phyloP scores from a whole-genome alignment of 805 yeast genomes.

The Yamadazyma phyllophila region DNA sequence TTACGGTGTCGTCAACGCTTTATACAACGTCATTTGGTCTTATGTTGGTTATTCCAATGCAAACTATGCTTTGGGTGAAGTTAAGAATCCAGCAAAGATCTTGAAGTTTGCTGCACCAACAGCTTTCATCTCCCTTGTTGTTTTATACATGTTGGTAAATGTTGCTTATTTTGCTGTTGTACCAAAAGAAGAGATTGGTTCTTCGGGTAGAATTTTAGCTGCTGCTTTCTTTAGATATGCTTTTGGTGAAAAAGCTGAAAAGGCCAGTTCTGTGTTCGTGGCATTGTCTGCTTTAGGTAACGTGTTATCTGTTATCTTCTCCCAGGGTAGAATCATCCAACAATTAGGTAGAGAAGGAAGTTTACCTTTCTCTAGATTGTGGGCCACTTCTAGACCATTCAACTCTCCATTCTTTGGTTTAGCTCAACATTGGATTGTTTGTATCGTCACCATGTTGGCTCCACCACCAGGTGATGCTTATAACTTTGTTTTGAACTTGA shows the following conservation, averaged over 20 bases:
- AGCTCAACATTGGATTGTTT: slow-evolving; percentile 73
- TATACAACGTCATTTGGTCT: slow-evolving; percentile 83
- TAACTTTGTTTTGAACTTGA: slow-evolving; percentile 74
- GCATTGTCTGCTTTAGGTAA: slow-evolving; percentile 82
- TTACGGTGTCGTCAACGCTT: slow-evolving; percentile 70
- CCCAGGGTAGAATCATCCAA: slow-evolving; percentile 80
- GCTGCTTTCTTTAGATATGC: slow-evolving; percentile 73
- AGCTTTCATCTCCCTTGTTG: slow-evolving; percentile 58
- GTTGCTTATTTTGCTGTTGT: slow-evolving; percentile 83
- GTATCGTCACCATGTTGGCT: slow-evolving; percentile 70
- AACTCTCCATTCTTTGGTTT: slow-evolving; percentile 72
- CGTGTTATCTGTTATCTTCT: slow-evolving; percentile 73
- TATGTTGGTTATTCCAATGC: slow-evolving; percentile 81
- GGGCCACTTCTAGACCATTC: slow-evolving; percentile 71
- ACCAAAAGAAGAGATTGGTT: slow-evolving; percentile 56
- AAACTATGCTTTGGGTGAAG: slow-evolving; percentile 79
- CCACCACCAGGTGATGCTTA: slow-evolving; percentile 89
- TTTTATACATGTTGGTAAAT: slow-evolving; percentile 73
- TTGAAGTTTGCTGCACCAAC: slow-evolving; percentile 72
- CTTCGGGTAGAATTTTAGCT: slow-evolving; percentile 69
- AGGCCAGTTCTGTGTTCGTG: slow-evolving; percentile 74
- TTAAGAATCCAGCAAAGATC: slow-evolving; percentile 67
- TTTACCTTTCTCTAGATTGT: slow-evolving; percentile 69
- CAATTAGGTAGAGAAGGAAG: slow-evolving; percentile 81
- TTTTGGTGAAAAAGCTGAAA: slow-evolving; percentile 66